Evolutionary conservation across 495 filamentous ascomycete genomes (phyloP).

Genomic region (Podospora tetraspora): DNA sequence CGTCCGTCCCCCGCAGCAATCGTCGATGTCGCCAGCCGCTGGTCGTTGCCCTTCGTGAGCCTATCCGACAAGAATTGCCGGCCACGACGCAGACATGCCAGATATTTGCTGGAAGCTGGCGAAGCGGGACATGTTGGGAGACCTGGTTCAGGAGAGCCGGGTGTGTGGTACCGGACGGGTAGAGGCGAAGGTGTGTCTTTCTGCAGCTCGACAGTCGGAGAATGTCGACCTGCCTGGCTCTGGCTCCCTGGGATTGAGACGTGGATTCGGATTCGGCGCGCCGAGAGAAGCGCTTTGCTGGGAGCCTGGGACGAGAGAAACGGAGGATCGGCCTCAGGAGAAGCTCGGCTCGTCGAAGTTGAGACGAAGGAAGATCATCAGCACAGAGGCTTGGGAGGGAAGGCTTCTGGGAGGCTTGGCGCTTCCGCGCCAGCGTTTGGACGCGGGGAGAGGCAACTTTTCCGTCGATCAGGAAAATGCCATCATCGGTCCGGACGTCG

Average conservation of each 20-base stretch:
- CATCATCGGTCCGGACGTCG: background rate
- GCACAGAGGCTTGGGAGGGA: background rate
- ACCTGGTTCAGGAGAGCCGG: conserved; percentile 12
- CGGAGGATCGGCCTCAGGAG: conserved; percentile 9
- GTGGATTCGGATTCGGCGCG: conserved; percentile 1
- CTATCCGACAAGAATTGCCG: background rate
- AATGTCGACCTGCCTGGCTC: conserved; percentile 3
- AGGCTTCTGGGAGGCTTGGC: background rate
- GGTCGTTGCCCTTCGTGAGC: background rate
- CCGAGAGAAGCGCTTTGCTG: background rate
- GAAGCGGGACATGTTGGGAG: background rate
- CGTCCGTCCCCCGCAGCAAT: background rate
- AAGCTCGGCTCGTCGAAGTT: conserved; percentile 12
- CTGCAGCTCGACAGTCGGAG: conserved; percentile 4
- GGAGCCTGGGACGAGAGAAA: background rate
- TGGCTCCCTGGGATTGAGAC: conserved; percentile 7
- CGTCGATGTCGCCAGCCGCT: too few species aligned
- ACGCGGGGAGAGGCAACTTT: background rate
- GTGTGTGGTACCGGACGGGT: conserved; percentile 25
- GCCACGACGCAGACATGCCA: background rate
- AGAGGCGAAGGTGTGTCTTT: conserved; percentile 20
- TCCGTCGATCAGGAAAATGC: conserved; percentile 11
- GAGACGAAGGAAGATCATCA: conserved; percentile 15
- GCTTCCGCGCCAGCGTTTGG: conserved; percentile 6
- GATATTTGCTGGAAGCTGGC: conserved; percentile 4